These are phyloP conservation scores for Pyrus bretschneideri DNA, from an alignment of 306 rosid species.

Conservation along the genomic window DNA sequence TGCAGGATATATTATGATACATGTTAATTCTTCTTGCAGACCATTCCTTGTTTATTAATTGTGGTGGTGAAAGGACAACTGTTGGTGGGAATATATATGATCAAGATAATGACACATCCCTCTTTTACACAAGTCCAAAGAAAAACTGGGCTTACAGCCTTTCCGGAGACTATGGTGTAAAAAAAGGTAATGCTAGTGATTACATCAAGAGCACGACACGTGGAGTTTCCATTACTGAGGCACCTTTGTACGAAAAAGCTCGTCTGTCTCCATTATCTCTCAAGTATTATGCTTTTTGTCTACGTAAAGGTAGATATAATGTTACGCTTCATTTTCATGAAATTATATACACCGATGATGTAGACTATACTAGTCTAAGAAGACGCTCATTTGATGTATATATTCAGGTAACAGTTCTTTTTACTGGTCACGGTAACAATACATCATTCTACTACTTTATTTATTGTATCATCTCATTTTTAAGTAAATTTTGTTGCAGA, in stretches of 20 bases:
- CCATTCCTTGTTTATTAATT: conserved; percentile 21
- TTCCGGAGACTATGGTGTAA: conserved; percentile 1
- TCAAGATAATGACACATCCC: conserved; percentile 1
- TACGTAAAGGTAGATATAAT: conserved; percentile 16
- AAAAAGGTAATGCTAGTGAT: too few relatives aligned
- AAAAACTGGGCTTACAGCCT: not conserved
- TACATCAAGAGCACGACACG: too few relatives aligned
- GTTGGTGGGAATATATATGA: conserved; percentile 1
- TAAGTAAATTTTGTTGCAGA: not conserved
- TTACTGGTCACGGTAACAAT: not conserved
- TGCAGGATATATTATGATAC: too few relatives aligned
- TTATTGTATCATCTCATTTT: too few relatives aligned
- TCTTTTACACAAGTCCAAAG: conserved; percentile 8
- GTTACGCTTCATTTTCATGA: conserved; percentile 28
- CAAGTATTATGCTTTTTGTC: conserved; percentile 24
- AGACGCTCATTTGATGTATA: not conserved
- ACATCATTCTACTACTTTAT: too few relatives aligned
- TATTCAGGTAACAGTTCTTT: not conserved
- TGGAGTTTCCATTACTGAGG: not conserved
- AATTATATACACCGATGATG: not conserved
- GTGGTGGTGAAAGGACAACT: conserved; percentile 10
- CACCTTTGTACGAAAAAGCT: conserved; percentile 7
- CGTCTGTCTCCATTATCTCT: conserved; percentile 18
- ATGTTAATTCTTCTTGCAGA: not conserved
- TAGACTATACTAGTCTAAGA: too few relatives aligned